Percentiles rank a stretch among this genome's conserved stretches.
Evolutionary conservation across 1,139 yeast species (phyloP).

Genomic region (Saccharomyces pastorianus): DNA sequence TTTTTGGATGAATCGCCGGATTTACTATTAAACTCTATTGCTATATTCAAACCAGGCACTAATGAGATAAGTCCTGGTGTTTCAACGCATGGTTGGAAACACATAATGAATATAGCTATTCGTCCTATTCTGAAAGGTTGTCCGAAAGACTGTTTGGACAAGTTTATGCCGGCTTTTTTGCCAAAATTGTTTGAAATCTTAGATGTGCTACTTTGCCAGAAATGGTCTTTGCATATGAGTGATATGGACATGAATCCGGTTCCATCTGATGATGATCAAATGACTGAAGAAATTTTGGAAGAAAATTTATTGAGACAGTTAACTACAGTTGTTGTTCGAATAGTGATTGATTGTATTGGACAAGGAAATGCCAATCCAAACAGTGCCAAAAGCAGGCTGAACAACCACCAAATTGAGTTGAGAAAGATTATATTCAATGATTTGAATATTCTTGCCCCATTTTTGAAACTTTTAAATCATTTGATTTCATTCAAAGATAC

Average conservation of each 20-base stretch:
- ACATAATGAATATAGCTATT: conserved; percentile 82
- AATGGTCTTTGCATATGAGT: conserved; percentile 67
- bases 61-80: conserved; percentile 68
- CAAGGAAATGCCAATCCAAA: conserved; percentile 38
- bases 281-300: conserved; percentile 97
- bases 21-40: conserved; percentile 51
- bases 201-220: conserved; percentile 57
- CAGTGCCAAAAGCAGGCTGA: conserved; percentile 29
- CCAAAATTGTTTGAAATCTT: conserved; percentile 69
- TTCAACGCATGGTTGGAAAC: conserved; percentile 94
- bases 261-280: conserved; percentile 56
- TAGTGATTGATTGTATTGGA: conserved; percentile 81
- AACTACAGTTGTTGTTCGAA: conserved; percentile 86
- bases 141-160: conserved; percentile 59
- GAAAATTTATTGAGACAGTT: conserved; percentile 88
- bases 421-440: conserved; percentile 58
- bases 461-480: conserved; percentile 66
- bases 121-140: conserved; percentile 84
- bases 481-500: conserved; percentile 79
- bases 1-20: conserved; percentile 76
- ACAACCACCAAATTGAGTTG: conserved; percentile 54
- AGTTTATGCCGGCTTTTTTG: conserved; percentile 67
- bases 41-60: conserved; percentile 54
- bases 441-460: conserved; percentile 67
- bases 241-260: conserved; percentile 43